These are phyloP conservation scores for Phaffomyces antillensis DNA, from an alignment of 805 yeast species.

Conservation along the genomic window DNA sequence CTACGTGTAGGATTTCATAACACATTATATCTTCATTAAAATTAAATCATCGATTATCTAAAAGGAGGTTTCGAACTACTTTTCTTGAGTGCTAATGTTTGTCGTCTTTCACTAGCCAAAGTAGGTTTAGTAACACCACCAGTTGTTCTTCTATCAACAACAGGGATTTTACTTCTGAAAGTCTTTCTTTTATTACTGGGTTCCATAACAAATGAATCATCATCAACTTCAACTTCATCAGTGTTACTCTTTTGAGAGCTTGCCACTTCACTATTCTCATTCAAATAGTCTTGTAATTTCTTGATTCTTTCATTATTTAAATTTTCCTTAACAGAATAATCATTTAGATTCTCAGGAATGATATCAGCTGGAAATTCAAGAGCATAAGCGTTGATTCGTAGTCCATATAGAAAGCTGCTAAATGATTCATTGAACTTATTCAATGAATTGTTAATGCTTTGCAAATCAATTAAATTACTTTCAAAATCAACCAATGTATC, in stretches of 20 bases:
- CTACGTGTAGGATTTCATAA: not conserved
- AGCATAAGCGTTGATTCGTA: slow-evolving; percentile 84
- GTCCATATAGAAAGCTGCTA: slow-evolving; percentile 69
- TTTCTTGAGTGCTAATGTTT: slow-evolving; percentile 8
- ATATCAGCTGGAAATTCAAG: slow-evolving; percentile 45
- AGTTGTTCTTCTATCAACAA: slow-evolving; percentile 5
- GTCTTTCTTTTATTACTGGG: slow-evolving; percentile 15
- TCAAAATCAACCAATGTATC: slow-evolving; percentile 52
- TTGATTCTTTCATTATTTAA: slow-evolving; percentile 16
- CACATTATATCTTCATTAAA: too few relatives aligned
- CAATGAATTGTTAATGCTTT: slow-evolving; percentile 53
- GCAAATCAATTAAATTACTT: slow-evolving; percentile 48
- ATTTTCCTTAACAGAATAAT: slow-evolving; percentile 10
- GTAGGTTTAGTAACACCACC: slow-evolving; percentile 16
- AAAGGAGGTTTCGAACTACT: slow-evolving; percentile 20
- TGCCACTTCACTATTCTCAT: not conserved
- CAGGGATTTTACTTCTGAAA: slow-evolving; percentile 10
- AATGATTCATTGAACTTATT: slow-evolving; percentile 70
- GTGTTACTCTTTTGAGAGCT: slow-evolving; percentile 17
- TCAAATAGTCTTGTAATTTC: slow-evolving; percentile 15
- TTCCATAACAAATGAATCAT: slow-evolving; percentile 24
- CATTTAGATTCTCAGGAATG: slow-evolving; percentile 11
- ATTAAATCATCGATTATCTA: slow-evolving; percentile 6
- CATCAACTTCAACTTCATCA: slow-evolving; percentile 26
- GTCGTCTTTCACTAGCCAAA: slow-evolving; percentile 17